phyloP scores from a whole-genome alignment of 202 grass and related monocot genomes.

The Panicum hallii region DNA sequence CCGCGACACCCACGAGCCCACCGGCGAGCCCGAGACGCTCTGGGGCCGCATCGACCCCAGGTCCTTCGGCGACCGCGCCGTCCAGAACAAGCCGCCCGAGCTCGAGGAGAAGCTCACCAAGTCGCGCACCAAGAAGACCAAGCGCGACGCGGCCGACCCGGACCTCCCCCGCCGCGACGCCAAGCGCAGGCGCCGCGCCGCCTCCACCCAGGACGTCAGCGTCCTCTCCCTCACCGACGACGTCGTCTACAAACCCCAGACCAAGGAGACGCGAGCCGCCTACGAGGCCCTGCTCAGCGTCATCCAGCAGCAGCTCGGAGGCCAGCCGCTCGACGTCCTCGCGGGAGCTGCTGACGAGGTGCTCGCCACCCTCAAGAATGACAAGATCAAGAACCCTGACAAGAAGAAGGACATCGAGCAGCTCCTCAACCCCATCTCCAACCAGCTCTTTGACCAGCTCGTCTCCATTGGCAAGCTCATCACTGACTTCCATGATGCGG shows the following conservation, averaged over 20 bases:
- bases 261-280: conserved; percentile 94
- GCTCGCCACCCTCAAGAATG: conserved; percentile 70
- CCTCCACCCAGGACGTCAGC: conserved; percentile 54
- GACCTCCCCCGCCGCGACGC: conserved; percentile 54
- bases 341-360: conserved; percentile 75
- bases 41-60: conserved; percentile 76
- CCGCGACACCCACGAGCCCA: conserved; percentile 93
- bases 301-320: conserved; percentile 80
- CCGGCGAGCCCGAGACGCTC: conserved; percentile 91
- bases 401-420: conserved; percentile 95
- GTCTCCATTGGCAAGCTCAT: conserved; percentile 84
- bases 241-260: conserved; percentile 77
- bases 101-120: conserved; percentile 82
- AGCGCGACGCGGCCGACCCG: conserved; percentile 50
- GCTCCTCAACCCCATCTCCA: conserved; percentile 72
- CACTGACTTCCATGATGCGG: conserved; percentile 70
- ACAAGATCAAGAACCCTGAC: conserved; percentile 72
- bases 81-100: conserved; percentile 65
- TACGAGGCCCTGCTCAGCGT: conserved; percentile 86
- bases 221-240: conserved; percentile 75
- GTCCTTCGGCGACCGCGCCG: conserved; percentile 83
- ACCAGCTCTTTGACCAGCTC: conserved; percentile 84
- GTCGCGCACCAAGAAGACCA: conserved; percentile 71
- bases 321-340: conserved; percentile 81
- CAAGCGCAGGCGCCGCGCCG: conserved; percentile 64